phyloP scores from a whole-genome alignment of 1,284 basidiomycete genomes.

The Leccinum pachyderme region DNA sequence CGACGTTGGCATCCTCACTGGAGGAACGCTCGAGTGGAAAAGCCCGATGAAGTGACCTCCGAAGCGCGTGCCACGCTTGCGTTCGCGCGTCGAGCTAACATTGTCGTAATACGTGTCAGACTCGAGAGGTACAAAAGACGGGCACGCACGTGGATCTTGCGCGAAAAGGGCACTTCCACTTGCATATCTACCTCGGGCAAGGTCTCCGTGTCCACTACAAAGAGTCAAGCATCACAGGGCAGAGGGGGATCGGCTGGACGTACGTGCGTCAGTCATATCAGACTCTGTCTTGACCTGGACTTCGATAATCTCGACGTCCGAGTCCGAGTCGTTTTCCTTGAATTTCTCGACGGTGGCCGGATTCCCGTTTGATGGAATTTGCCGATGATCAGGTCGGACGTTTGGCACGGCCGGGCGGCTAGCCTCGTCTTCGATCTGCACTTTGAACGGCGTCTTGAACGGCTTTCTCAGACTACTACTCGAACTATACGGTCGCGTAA shows the following conservation, averaged over 20 bases:
- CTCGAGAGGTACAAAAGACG: neutral
- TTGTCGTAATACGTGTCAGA: neutral
- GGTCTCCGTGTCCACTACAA: conserved; percentile 22
- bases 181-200: conserved; percentile 45
- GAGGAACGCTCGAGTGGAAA: conserved; percentile 24
- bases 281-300: neutral
- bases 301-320: conserved; percentile 20
- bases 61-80: conserved; percentile 31
- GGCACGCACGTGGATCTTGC: conserved; percentile 55
- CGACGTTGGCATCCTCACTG: too few relatives aligned
- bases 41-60: conserved; percentile 34
- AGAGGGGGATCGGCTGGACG: neutral
- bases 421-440: conserved; percentile 13
- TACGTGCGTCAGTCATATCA: conserved; percentile 9
- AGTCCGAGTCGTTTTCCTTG: neutral
- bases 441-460: conserved; percentile 43
- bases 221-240: neutral
- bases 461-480: conserved; percentile 46
- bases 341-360: neutral
- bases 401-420: neutral
- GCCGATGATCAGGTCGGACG: neutral
- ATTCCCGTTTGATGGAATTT: neutral
- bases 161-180: conserved; percentile 56
- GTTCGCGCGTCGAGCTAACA: conserved; percentile 32
- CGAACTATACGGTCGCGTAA: conserved; percentile 43